Evolutionary conservation across 164 flowering plant species (phyloP).

Genomic region (Nelumbo lutea): DNA sequence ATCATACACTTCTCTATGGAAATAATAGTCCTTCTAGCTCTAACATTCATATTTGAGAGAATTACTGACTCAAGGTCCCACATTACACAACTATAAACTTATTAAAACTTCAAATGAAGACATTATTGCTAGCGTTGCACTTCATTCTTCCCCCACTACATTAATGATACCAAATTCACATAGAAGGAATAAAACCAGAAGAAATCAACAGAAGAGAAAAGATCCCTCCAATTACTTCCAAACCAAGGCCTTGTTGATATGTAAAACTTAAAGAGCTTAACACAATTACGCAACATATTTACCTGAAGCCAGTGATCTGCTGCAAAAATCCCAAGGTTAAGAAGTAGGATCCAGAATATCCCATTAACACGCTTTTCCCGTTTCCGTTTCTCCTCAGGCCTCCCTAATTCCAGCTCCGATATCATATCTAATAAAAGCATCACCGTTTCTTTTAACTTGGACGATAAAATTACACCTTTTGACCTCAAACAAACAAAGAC

Average conservation of each 20-base stretch:
- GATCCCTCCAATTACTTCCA: background rate
- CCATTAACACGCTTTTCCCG: slow-evolving; percentile 70
- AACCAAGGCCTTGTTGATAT: background rate
- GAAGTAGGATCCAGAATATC: slow-evolving; percentile 83
- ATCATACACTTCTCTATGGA: background rate
- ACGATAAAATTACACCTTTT: background rate
- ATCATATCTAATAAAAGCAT: slow-evolving; percentile 50
- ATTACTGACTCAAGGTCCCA: background rate
- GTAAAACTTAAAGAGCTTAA: background rate
- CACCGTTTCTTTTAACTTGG: slow-evolving; percentile 6
- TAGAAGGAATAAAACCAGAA: background rate
- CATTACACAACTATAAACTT: background rate
- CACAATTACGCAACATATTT: slow-evolving; percentile 3
- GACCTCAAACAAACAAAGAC: background rate
- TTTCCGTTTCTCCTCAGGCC: slow-evolving; percentile 41
- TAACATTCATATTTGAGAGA: background rate
- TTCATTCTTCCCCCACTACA: background rate
- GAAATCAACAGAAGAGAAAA: background rate
- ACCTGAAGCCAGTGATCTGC: slow-evolving; percentile 92
- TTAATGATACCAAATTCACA: background rate
- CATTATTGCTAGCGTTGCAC: background rate
- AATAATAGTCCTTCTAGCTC: background rate
- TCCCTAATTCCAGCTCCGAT: slow-evolving; percentile 75
- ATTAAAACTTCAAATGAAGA: background rate
- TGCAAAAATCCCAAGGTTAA: slow-evolving; percentile 69